phyloP scores from a whole-genome alignment of 768 basidiomycete species.

The Mycena pura region DNA sequence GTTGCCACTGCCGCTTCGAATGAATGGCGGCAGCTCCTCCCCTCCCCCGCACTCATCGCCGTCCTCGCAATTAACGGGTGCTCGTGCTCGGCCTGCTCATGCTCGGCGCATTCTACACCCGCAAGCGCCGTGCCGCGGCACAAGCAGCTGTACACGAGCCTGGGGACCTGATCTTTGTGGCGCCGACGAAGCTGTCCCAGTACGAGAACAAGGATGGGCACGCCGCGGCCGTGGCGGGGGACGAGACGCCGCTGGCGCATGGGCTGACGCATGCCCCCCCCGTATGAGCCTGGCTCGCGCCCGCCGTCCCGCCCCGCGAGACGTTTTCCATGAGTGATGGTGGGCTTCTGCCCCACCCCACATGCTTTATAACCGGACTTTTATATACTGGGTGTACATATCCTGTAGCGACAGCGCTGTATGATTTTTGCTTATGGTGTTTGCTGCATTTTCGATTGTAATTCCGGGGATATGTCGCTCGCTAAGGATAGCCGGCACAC shows the following conservation, averaged over 20 bases:
- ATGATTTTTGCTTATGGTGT: too few relatives aligned
- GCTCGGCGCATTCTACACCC: slow-evolving; percentile 15
- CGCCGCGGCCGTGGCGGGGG: not conserved
- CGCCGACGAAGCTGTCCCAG: slow-evolving; percentile 9
- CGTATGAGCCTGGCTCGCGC: slow-evolving; percentile 18
- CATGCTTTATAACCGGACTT: slow-evolving; percentile 2
- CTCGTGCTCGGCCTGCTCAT: slow-evolving; percentile 27
- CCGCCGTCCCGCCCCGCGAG: slow-evolving; percentile 5
- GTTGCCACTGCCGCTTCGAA: not conserved
- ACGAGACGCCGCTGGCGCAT: slow-evolving; percentile 16
- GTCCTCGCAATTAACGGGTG: slow-evolving; percentile 32
- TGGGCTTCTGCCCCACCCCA: not conserved
- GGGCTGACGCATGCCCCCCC: slow-evolving; percentile 22
- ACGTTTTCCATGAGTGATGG: not conserved
- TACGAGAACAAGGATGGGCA: slow-evolving; percentile 8
- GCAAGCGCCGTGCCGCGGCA: slow-evolving; percentile 19
- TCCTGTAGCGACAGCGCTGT: not conserved
- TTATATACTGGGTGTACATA: not conserved
- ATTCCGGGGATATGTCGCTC: too few relatives aligned
- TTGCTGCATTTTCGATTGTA: too few relatives aligned
- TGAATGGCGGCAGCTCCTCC: slow-evolving; percentile 33
- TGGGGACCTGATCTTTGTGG: slow-evolving; percentile 23
- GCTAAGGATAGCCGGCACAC: too few relatives aligned
- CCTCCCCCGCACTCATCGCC: slow-evolving; percentile 27
- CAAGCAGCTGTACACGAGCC: slow-evolving; percentile 20